Base-by-base conservation (phyloP, 177 flowering plant genomes). In the Tripterygium wilfordii region DNA sequence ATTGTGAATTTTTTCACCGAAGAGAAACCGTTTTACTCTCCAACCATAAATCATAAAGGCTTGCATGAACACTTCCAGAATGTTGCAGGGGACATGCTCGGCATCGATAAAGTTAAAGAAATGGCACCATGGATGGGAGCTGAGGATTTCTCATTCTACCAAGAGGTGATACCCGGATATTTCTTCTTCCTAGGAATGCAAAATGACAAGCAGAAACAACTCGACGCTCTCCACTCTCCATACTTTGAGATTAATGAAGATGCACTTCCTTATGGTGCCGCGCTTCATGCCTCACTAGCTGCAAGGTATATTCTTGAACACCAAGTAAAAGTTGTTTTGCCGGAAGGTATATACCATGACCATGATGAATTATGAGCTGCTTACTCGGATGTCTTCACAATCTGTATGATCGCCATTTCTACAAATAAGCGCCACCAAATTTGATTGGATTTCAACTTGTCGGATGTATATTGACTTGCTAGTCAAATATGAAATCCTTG, bases 221-320 rank as follows among this genome's bases (percentile, higher is more conserved):
- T 63, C 14, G 56, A 60, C 5, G 35, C 59, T 0, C 21, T 9
- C 0, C 92, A 84, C 43, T 75, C 85, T 1, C 84, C 85, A 1
- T 48, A 73, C 39, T 82, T 75, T 49, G 33, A 25, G 13, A 21
- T 79, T 48, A 74, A 82, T 31, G 86, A 82, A 68, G 80, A 77
- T 44, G 69, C 39, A 17, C 68, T 84, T 43, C 78, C 83, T 33
- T 65, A 62, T 64, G 86, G 88, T 14, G 78, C 88, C 30, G 81
- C 88, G 17, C 71, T 84, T 35, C 88, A 84, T 40, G 82, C 92
- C 14, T 77, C 88, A 2, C 47, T 82, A 54, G 88, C 78, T 15
- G 30, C 66, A 2, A 64, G 67, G 29, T 82, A 75, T 46, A 74
- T 84, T 47, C 63, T 69, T 20, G 70, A 79, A 24, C 16, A 36